Base-by-base conservation (phyloP, 2,329 filamentous ascomycete genomes). In the Venturia effusa region DNA sequence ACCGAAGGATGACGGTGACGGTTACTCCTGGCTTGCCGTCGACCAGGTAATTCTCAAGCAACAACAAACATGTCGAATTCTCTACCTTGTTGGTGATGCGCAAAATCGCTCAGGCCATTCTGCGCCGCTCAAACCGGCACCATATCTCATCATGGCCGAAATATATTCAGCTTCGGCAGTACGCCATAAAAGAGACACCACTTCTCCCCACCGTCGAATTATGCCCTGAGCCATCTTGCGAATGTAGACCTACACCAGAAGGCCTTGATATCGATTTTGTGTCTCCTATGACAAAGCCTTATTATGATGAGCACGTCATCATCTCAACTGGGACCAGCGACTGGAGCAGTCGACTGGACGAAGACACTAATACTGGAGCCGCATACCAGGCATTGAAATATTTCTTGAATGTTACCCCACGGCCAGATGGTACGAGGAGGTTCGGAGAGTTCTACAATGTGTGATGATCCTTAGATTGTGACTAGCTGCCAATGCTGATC, bases 301-400 rank as follows among this genome's bases (percentile, higher is more conserved):
- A 82, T 0, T 96, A 96, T 72, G 81, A 86, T 0, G 88, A 95
- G 74, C 92, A 97, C 69, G 83, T 97, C 3, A 75, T 97, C 11
- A 81, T 97, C 17, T 92, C 88, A 67, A 96, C 92, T 0, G 92
- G 90, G 4, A 84, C 85, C 66, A 77, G 81, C 37, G 89, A 96
- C 76, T 97, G 92, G 92, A 79, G 81, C 34, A 92, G 88, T 71
- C 84, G 84, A 64, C 95, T 97, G 67, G 92, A 96, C 72, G 87
- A 96, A 57, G 91, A 95, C 54, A 17, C 15, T 7, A 37, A 51
- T 32, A 51, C 54, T 24, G 48, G 43, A 43, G 37, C 40, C 6
- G 55, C 27, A 27, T 32, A 41, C 27, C 41, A 43, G 48, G 51
- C 37, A 39, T 55, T 51, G n/a, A 43, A 37, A 27, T 60, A 39